Base-by-base conservation (phyloP, 2,329 filamentous ascomycete species). In the Passalora sequoiae region DNA sequence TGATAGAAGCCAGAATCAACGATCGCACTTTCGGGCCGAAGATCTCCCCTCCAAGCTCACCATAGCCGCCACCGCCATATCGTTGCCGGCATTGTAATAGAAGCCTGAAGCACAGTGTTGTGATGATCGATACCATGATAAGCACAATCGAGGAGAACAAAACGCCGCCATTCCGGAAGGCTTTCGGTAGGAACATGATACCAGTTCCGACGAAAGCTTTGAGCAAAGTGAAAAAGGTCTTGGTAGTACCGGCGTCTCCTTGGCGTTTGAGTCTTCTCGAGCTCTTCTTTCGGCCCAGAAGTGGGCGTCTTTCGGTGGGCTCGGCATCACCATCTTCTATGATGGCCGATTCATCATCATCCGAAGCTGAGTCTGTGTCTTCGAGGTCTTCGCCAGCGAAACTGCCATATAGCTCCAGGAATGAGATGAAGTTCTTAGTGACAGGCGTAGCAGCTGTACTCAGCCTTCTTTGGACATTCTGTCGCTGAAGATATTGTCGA, bases 171-270 rank as follows among this genome's bases (percentile, higher is more conserved):
- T 89, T 89, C 58, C 79, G 78, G 66, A 88, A 89, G 0, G 84
- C 84, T 60, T 86, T 88, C 35, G 84, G 84, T 32, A 89, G 63
- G 59, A 89, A 89, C 80, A 89, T 86, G 62, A 89, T 88, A 48
- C 84, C 84, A 0, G 84, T 89, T 36, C 84, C 84, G 40, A 89
- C 77, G 56, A 89, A 89, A 1, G 84, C 84, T 63, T 89, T 89
- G 39, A 89, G 69, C 7, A 88, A 70, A 0, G 84, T 89, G 62
- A 88, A 87, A 65, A 89, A 89, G 0, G 84, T 82, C 67, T 86
- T 84, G 28, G 75, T 66, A n/a, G 77, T 82, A 40, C 76, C 75
- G 2, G 84, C 82, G 56, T 84, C 80, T 15, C 81, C 82, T 25
- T 75, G 69, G 47, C 63, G 69, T 38, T 55, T 56, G 17, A 53